Evolutionary conservation across 2,329 filamentous ascomycete species (phyloP), one percentile per base, ranked within the genome.

Genomic region (Emergomyces pasteurianus): DNA sequence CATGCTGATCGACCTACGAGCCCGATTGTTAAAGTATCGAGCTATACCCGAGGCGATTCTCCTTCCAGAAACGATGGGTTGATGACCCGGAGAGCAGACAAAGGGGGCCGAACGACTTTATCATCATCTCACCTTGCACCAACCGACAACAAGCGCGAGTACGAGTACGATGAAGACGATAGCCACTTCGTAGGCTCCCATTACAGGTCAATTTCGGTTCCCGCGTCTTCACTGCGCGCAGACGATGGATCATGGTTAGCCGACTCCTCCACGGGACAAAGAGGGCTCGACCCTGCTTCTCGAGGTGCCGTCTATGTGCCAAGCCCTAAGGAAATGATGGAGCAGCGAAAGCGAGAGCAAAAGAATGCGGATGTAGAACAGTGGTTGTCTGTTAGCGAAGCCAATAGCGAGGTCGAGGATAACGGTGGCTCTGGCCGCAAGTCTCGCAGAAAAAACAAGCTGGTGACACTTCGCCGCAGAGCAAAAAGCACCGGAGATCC

Each of bases 301-400:
- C 75, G 81, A 52, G 74, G 72, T 4, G 69, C 79, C 59, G 70
- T 72, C 18, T 74, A 74, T 53, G 72, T 81, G 3, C 74, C 74
- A 16, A 82, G 76, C 56, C 71, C 81, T 8, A 79, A 81, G 55
- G 80, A 84, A 31, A 71, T 81, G 56, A 75, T 78, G 55, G 71
- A 77, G 50, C 72, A 77, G 61, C 75, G 78, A 57, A 71, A 77
- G 40, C 70, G 76, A 38, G 74, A 77, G 3, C 78, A 82, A 58
- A 82, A 78, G 65, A 81, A 82, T 61, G 73, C 75, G 9, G 79
- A 82, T 59, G 81, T 84, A 40, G 74, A 76, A 58, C 72, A 76
- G 26, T 84, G 82, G 82, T 75, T 82, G 16, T 75, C 76, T 14
- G 77, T 77, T n/a, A 81, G 77, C 64, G 77, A 77, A 49, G 76